These are phyloP conservation scores for Leucogyrophana mollusca DNA, from an alignment of 768 basidiomycete genomes.

Conservation along the genomic window DNA sequence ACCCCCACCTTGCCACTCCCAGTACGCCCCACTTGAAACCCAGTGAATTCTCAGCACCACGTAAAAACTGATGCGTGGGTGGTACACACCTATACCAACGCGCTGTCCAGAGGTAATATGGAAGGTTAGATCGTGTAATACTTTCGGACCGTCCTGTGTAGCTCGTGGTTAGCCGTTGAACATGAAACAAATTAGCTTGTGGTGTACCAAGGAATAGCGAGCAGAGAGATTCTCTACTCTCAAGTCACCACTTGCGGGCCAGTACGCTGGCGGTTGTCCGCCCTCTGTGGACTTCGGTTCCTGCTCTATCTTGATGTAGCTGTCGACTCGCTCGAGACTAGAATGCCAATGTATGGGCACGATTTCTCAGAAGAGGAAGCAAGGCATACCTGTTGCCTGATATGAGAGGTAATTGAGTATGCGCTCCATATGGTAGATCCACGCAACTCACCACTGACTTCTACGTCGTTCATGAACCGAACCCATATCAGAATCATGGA, in stretches of 20 bases:
- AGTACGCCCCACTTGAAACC: slow-evolving; percentile 48
- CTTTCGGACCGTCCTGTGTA: slow-evolving; percentile 53
- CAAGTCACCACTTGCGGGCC: slow-evolving; percentile 58
- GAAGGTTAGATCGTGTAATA: slow-evolving; percentile 52
- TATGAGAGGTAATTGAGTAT: no score
- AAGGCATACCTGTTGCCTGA: slow-evolving; percentile 15
- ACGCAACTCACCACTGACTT: slow-evolving; percentile 37
- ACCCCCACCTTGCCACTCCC: slow-evolving; percentile 50
- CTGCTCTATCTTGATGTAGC: slow-evolving; percentile 56
- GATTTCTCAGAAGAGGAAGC: no score
- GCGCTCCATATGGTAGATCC: background rate
- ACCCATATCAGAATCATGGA: slow-evolving; percentile 52
- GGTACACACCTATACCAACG: slow-evolving; percentile 46
- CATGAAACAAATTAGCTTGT: no score
- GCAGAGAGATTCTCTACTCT: slow-evolving; percentile 52
- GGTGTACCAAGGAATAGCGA: slow-evolving; percentile 37
- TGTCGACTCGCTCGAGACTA: slow-evolving; percentile 50
- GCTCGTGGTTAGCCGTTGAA: slow-evolving; percentile 7
- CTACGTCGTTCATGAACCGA: slow-evolving; percentile 41
- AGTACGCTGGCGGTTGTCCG: slow-evolving; percentile 57
- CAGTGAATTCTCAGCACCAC: background rate
- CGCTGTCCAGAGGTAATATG: slow-evolving; percentile 55
- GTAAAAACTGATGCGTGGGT: slow-evolving; percentile 9
- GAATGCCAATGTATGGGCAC: no score
- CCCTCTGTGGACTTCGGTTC: slow-evolving; percentile 41